A percentile compares a stretch with the other conserved stretches of the same genome.
Conservation (phyloP, 2,329 filamentous ascomycete genomes). For the Pseudogymnoascus sp. region DNA sequence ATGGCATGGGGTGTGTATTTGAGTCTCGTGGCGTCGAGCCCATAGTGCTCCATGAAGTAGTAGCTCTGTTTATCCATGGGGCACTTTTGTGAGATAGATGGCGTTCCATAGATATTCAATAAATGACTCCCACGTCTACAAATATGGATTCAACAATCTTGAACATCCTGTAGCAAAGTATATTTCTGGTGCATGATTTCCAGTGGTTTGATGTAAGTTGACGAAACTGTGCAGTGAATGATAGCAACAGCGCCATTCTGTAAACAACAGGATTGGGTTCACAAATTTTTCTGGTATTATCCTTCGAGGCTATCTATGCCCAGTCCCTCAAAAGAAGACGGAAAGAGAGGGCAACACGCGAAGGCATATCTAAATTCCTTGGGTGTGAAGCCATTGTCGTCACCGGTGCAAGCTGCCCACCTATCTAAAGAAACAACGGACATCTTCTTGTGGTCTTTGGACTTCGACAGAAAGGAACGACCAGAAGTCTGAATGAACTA, state of each 20-base stretch:
- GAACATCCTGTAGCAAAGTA: no score
- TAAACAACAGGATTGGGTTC: no score
- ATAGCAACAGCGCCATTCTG: background rate
- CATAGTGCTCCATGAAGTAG: background rate
- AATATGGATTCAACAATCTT: background rate
- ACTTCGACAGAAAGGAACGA: background rate
- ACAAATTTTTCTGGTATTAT: background rate
- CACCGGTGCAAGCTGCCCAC: background rate
- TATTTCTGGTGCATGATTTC: no score
- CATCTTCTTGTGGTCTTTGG: background rate
- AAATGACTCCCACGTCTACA: background rate
- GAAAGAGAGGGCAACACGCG: background rate
- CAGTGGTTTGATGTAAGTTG: background rate
- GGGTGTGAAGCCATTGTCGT: background rate
- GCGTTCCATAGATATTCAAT: background rate
- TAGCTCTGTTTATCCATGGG: background rate
- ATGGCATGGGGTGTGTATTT: constrained; percentile 70
- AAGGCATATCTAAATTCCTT: background rate
- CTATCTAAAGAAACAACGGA: background rate
- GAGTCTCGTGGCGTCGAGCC: constrained; percentile 48
- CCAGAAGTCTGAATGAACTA: background rate
- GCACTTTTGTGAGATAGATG: background rate
- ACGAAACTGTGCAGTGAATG: background rate
- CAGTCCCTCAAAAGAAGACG: background rate
- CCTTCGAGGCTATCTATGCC: background rate